phyloP scores from a whole-genome alignment of 306 rosid genomes.

The Medicago arabica region DNA sequence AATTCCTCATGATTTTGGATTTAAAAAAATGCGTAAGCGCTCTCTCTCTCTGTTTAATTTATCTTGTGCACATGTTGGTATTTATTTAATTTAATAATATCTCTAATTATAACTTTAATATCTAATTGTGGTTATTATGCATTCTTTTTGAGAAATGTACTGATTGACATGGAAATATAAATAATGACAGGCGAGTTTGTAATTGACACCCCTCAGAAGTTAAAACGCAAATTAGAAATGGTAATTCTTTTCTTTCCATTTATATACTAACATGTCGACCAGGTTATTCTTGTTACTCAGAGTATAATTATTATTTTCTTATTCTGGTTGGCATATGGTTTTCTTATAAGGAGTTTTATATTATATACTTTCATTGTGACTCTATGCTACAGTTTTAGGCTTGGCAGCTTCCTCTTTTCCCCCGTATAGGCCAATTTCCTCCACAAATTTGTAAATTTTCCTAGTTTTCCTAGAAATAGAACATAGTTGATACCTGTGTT shows the following conservation, averaged over 20 bases:
- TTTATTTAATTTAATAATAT: constrained; percentile 4
- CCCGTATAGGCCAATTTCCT: constrained; percentile 27
- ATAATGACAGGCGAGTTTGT: constrained; percentile 78
- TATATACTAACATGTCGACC: background rate
- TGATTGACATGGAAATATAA: constrained; percentile 30
- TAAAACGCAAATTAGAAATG: constrained; percentile 91
- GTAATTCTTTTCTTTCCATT: constrained; percentile 51
- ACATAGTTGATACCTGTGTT: constrained; percentile 25
- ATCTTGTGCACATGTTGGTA: background rate
- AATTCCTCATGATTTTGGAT: constrained; percentile 97
- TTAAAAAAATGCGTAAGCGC: constrained; percentile 82
- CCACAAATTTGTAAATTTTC: constrained; percentile 6
- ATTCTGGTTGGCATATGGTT: constrained; percentile 13
- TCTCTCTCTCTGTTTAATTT: constrained; percentile 35
- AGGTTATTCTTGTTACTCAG: constrained; percentile 35
- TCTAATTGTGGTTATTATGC: constrained; percentile 33
- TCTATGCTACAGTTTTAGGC: constrained; percentile 13
- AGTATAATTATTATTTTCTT: constrained; percentile 2
- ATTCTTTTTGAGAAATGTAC: constrained; percentile 32
- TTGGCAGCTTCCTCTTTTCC: constrained; percentile 28
- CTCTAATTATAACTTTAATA: constrained; percentile 2
- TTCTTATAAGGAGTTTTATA: constrained; percentile 16
- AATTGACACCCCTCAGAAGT: constrained; percentile 90
- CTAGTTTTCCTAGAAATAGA: background rate
- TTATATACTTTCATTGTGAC: constrained; percentile 18